Base-by-base conservation (phyloP, 805 yeast genomes). In the Barnettozyma salicaria region DNA sequence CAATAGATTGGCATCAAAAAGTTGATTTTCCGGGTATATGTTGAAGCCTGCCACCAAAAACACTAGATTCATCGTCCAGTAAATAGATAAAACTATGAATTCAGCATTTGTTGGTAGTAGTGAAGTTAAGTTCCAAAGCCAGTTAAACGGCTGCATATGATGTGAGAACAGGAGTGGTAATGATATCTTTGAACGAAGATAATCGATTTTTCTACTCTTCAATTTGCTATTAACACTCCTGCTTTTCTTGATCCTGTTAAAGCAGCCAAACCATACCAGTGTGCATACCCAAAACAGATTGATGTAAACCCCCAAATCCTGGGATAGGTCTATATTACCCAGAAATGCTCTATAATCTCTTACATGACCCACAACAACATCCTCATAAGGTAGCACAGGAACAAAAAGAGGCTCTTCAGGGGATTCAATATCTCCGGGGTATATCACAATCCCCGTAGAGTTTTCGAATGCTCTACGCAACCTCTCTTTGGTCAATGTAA, bases 21-120 rank as follows among this genome's bases (percentile, higher is more conserved):
- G 33, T 18, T 35, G 30, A 23, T 47, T 52, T 14, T 45, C 48
- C 5, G 31, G 30, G 20, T 48, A 40, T 2, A 53, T 21, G 10
- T 40, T 32, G 22, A 44, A 44, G 3, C 38, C 32, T 5, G 26
- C 13, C 11, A 37, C 6, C 7, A 52, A 36, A 17, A 36, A 42
- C 6, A 37, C 21, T 0, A 52, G 38, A 30, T 52, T 37, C 12
- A 52, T 19, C 3, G 34, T 29, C 60, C 62, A 27, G 66, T 49
- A 29, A 57, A 62, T 43, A 56, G 59, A 6, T 40, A 49, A 53
- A 41, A 60, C 45, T 43, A 59, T 38, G 55, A 39, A 31, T 22
- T 53, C 58, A 5, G 41, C 33, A 18, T 36, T 35, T 8, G 56
- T 40, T 8, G 58, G 58, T 7, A 53, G 17, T 19, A 53, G 39